phyloP scores from a whole-genome alignment of 495 filamentous ascomycete genomes.

The Trichoderma parareesei region DNA sequence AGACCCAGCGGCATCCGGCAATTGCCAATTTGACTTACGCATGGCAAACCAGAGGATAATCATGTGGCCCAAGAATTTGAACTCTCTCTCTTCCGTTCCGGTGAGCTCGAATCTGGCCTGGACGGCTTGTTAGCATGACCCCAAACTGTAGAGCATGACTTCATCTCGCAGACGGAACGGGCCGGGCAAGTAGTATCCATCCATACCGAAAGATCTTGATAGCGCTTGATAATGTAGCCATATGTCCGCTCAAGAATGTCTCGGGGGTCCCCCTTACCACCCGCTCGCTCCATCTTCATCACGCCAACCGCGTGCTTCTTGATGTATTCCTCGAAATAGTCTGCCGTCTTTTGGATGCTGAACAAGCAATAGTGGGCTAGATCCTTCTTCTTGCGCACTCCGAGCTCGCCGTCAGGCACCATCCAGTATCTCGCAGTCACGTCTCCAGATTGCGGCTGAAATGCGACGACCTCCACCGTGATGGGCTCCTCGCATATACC shows the following conservation, averaged over 20 bases:
- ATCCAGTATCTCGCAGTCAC: conserved; percentile 24
- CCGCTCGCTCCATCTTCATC: conserved; percentile 13
- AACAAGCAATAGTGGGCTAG: conserved; percentile 30
- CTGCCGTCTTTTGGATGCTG: conserved; percentile 24
- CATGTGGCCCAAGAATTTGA: conserved; percentile 20
- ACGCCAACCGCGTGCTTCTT: conserved; percentile 18
- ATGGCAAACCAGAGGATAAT: conserved; percentile 36
- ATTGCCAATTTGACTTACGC: conserved; percentile 22
- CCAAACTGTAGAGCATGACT: neutral
- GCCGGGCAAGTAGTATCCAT: too few relatives aligned
- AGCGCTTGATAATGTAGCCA: conserved; percentile 18
- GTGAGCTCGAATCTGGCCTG: neutral
- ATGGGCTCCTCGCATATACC: conserved; percentile 24
- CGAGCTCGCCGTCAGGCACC: conserved; percentile 15
- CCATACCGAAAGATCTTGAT: conserved; percentile 16
- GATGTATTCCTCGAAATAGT: conserved; percentile 27
- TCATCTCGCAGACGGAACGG: too few relatives aligned
- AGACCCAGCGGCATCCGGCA: neutral
- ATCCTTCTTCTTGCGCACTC: conserved; percentile 15
- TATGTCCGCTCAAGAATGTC: conserved; percentile 18
- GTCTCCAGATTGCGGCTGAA: conserved; percentile 24
- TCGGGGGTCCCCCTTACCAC: conserved; percentile 4
- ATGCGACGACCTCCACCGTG: conserved; percentile 25
- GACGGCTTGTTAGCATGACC: neutral
- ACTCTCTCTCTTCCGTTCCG: neutral